Conservation (phyloP, 805 yeast genomes). For the Candida orba region DNA sequence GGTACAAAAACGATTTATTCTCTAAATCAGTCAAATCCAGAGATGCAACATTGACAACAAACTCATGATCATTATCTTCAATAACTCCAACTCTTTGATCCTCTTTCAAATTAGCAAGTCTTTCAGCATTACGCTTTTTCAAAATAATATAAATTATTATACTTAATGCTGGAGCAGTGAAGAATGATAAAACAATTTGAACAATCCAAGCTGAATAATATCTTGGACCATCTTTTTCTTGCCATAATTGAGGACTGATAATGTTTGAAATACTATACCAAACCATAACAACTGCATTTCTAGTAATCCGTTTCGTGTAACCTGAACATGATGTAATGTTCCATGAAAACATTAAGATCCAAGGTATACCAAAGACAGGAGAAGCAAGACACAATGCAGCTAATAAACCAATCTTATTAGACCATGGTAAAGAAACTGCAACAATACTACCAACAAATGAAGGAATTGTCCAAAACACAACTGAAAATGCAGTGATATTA, state of each 20-base stretch:
- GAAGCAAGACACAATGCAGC: slow-evolving; percentile 44
- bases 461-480: slow-evolving; percentile 34
- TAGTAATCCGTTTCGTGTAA: slow-evolving; percentile 42
- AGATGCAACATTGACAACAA: slow-evolving; percentile 33
- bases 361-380: slow-evolving; percentile 37
- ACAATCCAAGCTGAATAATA: slow-evolving; percentile 45
- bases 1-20: slow-evolving; percentile 43
- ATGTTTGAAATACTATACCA: slow-evolving; percentile 43
- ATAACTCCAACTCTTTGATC: slow-evolving; percentile 24
- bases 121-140: slow-evolving; percentile 35
- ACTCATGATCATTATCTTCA: slow-evolving; percentile 26
- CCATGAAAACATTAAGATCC: slow-evolving; percentile 32
- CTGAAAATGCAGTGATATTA: slow-evolving; percentile 32
- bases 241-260: slow-evolving; percentile 53
- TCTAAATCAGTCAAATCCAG: slow-evolving; percentile 47
- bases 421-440: slow-evolving; percentile 38
- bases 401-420: slow-evolving; percentile 36
- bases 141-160: slow-evolving; percentile 39
- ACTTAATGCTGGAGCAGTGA: slow-evolving; percentile 37
- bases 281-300: slow-evolving; percentile 39
- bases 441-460: slow-evolving; percentile 40
- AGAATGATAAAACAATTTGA: slow-evolving; percentile 46
- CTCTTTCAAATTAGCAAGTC: slow-evolving; percentile 22
- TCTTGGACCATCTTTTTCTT: slow-evolving; percentile 38
- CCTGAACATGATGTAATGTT: slow-evolving; percentile 34